phyloP scores from a whole-genome alignment of 495 filamentous ascomycete species.

The Penicillium herquei region DNA sequence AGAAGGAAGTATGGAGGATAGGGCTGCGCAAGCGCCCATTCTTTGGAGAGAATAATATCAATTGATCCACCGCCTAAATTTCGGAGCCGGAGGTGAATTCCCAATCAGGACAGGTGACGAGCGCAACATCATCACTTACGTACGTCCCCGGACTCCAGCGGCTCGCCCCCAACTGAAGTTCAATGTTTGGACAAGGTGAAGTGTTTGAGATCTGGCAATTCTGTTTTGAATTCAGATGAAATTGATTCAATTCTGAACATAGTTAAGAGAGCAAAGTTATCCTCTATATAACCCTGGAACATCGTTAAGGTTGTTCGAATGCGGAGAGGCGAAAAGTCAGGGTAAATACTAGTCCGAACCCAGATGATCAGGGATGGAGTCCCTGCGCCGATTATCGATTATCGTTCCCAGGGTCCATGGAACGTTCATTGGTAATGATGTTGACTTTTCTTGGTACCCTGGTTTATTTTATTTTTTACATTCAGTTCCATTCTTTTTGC shows the following conservation, averaged over 20 bases:
- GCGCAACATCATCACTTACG: constrained; percentile 33
- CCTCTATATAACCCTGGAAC: neutral
- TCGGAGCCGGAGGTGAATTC: constrained; percentile 23
- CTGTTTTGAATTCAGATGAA: neutral
- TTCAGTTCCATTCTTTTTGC: neutral
- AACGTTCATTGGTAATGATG: neutral
- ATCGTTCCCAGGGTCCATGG: constrained; percentile 18
- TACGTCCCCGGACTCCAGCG: constrained; percentile 22
- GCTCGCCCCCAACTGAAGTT: constrained; percentile 8
- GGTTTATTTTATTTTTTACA: constrained; percentile 3
- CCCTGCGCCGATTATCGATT: constrained; percentile 13
- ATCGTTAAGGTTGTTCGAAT: neutral
- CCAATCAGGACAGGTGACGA: constrained; percentile 13
- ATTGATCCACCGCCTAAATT: constrained; percentile 11
- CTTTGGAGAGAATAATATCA: neutral
- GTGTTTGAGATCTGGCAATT: too few species aligned
- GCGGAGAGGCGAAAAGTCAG: neutral
- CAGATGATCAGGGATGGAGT: constrained; percentile 1
- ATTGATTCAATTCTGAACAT: too few species aligned
- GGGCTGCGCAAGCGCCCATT: neutral
- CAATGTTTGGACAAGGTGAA: too few species aligned
- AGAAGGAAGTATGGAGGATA: constrained; percentile 1
- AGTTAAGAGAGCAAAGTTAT: neutral
- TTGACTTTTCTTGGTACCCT: too few species aligned
- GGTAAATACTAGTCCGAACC: constrained; percentile 10